Evolutionary conservation across 2,329 filamentous ascomycete species (phyloP).

Genomic region (Alternaria panax): DNA sequence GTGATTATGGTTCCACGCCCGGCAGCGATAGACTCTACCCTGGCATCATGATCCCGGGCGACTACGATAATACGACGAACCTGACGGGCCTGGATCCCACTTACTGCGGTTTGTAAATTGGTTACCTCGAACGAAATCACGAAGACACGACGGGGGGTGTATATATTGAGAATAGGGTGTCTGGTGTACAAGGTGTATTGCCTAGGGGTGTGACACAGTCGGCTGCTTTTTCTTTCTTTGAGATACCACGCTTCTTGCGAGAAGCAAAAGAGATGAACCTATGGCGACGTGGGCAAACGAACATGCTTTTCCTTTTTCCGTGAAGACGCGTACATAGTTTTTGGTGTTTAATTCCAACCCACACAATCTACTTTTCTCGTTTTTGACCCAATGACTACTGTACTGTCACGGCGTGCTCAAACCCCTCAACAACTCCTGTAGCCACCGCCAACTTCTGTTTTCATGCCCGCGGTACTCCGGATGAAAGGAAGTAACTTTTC

Average conservation of each 20-base stretch:
- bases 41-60: conserved; percentile 46
- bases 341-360: background rate
- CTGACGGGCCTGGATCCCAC: conserved; percentile 50
- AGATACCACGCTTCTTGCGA: conserved; percentile 35
- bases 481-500: conserved; percentile 2
- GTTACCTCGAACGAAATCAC: background rate
- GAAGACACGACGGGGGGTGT: conserved; percentile 1
- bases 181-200: background rate
- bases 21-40: conserved; percentile 45
- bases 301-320: background rate
- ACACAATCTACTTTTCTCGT: background rate
- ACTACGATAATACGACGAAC: conserved; percentile 37
- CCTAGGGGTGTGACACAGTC: conserved; percentile 2
- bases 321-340: background rate
- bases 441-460: background rate
- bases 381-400: no score
- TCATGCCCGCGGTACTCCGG: background rate
- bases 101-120: conserved; percentile 48
- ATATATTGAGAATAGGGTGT: background rate
- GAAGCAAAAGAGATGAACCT: conserved; percentile 17
- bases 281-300: no score
- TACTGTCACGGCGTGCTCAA: no score
- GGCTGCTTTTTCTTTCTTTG: conserved; percentile 11
- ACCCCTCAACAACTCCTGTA: no score
- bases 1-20: conserved; percentile 39